phyloP scores from a whole-genome alignment of 1,284 basidiomycete species.

The Irpex sp. region DNA sequence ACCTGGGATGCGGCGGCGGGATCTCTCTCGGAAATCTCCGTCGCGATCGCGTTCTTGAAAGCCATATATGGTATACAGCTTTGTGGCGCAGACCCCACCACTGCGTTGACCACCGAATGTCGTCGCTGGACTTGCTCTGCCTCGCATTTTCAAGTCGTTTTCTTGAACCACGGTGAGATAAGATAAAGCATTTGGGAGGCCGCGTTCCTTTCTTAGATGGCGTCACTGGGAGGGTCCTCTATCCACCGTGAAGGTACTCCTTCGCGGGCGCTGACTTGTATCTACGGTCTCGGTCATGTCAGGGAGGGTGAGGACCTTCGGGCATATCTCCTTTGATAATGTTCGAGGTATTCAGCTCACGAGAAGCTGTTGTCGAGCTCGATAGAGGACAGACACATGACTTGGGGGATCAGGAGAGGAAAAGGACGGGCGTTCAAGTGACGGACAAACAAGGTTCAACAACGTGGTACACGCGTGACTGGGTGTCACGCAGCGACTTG shows the following conservation, averaged over 20 bases:
- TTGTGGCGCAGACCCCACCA: background rate
- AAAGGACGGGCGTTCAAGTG: background rate
- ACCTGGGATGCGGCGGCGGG: too few relatives aligned
- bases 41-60: background rate
- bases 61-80: conserved; percentile 1
- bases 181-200: background rate
- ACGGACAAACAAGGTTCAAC: background rate
- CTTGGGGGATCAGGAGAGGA: background rate
- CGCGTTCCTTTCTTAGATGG: background rate
- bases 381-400: background rate
- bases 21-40: background rate
- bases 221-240: background rate
- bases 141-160: background rate
- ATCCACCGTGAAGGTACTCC: background rate
- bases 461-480: background rate
- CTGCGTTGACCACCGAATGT: background rate
- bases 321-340: too few relatives aligned
- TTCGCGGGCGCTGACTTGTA: background rate
- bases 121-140: background rate
- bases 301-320: too few relatives aligned
- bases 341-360: background rate
- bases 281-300: too few relatives aligned
- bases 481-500: background rate
- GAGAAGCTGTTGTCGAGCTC: background rate
- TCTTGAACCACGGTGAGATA: background rate